Conservation (phyloP, 176 grass and related monocot species). For the Aegilops umbellulata region DNA sequence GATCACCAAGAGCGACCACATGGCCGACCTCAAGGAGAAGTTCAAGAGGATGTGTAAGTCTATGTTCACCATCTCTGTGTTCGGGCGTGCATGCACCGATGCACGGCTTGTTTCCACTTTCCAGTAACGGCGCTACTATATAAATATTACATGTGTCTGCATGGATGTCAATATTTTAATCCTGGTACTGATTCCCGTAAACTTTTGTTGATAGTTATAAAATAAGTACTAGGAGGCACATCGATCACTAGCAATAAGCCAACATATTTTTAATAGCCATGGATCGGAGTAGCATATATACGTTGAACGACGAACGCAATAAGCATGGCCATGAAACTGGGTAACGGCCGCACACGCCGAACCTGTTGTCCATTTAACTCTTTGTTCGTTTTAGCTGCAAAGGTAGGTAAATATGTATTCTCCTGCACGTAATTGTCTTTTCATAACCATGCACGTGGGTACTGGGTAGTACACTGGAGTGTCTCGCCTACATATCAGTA, state of each 20-base stretch:
- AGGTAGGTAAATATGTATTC: neutral
- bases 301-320: neutral
- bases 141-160: neutral
- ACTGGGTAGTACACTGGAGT: neutral
- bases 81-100: no score
- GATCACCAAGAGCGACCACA: slow-evolving; percentile 92
- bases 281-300: no score
- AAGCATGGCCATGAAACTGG: slow-evolving; percentile 1
- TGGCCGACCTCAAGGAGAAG: slow-evolving; percentile 94
- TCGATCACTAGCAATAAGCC: neutral
- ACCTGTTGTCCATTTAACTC: neutral
- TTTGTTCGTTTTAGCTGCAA: neutral
- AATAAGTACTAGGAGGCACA: neutral
- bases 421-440: no score
- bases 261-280: neutral
- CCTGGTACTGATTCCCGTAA: neutral
- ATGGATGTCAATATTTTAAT: neutral
- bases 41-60: slow-evolving; percentile 92
- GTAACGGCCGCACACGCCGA: neutral
- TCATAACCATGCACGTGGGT: no score
- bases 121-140: neutral
- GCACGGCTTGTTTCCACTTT: neutral
- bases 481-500: no score
- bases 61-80: neutral
- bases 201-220: neutral